phyloP scores from a whole-genome alignment of 192 early-diverging fungal genomes.

The Rhizophlyctis rosea region DNA sequence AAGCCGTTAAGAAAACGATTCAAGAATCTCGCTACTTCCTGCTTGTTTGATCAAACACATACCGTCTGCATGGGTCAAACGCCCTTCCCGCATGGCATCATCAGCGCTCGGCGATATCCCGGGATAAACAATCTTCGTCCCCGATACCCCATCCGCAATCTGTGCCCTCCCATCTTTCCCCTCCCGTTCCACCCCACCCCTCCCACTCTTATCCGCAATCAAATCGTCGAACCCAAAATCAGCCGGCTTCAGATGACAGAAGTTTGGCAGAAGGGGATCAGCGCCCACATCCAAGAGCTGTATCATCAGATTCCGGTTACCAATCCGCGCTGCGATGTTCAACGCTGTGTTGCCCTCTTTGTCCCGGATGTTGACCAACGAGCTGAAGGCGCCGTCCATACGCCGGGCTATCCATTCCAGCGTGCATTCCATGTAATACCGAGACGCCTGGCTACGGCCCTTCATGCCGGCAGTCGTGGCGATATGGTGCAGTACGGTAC shows the following conservation, averaged over 20 bases:
- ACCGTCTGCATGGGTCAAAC: neutral
- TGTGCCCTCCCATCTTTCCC: too few species aligned
- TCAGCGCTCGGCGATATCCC: too few species aligned
- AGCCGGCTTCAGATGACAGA: conserved; percentile 69
- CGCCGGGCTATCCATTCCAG: conserved; percentile 60
- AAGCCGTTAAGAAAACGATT: neutral
- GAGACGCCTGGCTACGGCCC: conserved; percentile 67
- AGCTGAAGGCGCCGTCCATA: conserved; percentile 42
- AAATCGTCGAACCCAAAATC: conserved; percentile 55
- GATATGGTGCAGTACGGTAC: conserved; percentile 92
- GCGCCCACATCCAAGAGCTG: conserved; percentile 69
- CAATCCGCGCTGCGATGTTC: conserved; percentile 80
- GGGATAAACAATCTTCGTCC: too few species aligned
- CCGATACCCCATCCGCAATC: too few species aligned
- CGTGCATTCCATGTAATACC: conserved; percentile 89
- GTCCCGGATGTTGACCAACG: conserved; percentile 64
- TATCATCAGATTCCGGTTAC: conserved; percentile 77
- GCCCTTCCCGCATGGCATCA: too few species aligned
- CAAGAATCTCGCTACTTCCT: neutral
- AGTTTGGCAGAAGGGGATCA: conserved; percentile 65
- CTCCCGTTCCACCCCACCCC: too few species aligned
- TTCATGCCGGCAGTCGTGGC: conserved; percentile 65
- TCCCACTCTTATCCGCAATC: too few species aligned
- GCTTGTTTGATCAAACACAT: neutral
- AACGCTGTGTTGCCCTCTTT: conserved; percentile 78